These are phyloP conservation scores for Backusella psychrophila DNA, from an alignment of 192 early-diverging fungal species.

Conservation along the genomic window DNA sequence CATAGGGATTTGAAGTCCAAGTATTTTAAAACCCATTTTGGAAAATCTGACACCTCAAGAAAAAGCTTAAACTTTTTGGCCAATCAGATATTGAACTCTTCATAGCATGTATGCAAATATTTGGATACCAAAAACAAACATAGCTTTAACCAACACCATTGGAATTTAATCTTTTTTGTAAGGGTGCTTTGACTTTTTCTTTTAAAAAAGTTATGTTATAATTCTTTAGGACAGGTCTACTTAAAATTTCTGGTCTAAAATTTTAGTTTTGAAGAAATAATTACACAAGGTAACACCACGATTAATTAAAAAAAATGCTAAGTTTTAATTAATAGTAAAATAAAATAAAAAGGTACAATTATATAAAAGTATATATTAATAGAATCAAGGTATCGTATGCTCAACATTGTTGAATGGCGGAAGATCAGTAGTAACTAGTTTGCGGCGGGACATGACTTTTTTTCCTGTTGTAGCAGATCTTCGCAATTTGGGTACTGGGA, in stretches of 20 bases:
- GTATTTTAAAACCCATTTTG: conserved; percentile 2
- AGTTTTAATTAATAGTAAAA: neutral
- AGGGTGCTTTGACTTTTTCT: neutral
- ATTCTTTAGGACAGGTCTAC: neutral
- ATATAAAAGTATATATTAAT: neutral
- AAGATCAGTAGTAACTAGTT: neutral
- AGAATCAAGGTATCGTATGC: neutral
- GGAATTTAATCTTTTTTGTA: neutral
- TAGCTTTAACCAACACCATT: neutral
- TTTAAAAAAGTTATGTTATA: neutral
- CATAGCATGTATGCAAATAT: neutral
- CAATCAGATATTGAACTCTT: neutral
- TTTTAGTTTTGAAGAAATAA: neutral
- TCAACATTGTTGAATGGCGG: neutral
- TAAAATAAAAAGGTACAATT: neutral
- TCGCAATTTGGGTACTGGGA: conserved; percentile 7
- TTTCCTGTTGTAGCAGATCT: conserved; percentile 7
- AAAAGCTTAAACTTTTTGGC: neutral
- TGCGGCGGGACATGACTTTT: neutral
- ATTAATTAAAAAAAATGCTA: conserved; percentile 3
- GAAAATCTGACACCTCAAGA: neutral
- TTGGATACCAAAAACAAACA: neutral
- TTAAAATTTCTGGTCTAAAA: neutral
- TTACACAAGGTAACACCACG: neutral
- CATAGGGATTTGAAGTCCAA: neutral